phyloP scores from a whole-genome alignment of 148 eudicot genomes.

The Talinum fruticosum region DNA sequence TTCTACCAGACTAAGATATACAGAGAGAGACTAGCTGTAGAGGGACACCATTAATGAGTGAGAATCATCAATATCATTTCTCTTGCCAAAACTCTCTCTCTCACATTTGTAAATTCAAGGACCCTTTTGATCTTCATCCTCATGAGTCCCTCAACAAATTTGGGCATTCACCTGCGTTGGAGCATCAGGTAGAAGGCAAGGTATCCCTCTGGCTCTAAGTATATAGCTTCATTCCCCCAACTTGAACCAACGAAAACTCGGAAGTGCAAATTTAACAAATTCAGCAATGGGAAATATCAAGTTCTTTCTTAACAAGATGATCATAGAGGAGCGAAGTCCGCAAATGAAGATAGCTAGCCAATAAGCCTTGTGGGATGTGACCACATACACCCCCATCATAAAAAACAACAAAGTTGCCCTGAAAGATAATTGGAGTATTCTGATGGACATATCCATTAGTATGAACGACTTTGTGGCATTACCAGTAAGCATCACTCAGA shows the following conservation, averaged over 20 bases:
- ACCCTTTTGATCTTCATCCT: no score
- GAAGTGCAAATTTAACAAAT: not conserved
- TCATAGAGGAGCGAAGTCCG: not conserved
- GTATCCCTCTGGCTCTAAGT: no score
- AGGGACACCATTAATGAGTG: no score
- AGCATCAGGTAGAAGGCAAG: no score
- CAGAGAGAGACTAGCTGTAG: no score
- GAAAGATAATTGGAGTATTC: slow-evolving; percentile 1
- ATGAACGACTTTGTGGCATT: not conserved
- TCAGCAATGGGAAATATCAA: not conserved
- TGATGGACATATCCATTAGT: slow-evolving; percentile 1
- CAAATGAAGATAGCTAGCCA: slow-evolving; percentile 1
- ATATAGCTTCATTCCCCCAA: no score
- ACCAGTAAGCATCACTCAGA: not conserved
- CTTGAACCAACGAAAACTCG: not conserved
- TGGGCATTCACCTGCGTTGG: no score
- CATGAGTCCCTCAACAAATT: no score
- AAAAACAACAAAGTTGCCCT: not conserved
- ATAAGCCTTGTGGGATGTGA: not conserved
- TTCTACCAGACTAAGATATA: no score
- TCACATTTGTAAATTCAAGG: no score
- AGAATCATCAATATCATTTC: no score
- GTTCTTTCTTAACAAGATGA: not conserved
- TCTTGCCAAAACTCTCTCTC: no score
- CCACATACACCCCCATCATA: slow-evolving; percentile 7